Evolutionary conservation across 2,329 filamentous ascomycete genomes (phyloP), one percentile per base, ranked within the genome.

Genomic region (Verticillium tricorpus): DNA sequence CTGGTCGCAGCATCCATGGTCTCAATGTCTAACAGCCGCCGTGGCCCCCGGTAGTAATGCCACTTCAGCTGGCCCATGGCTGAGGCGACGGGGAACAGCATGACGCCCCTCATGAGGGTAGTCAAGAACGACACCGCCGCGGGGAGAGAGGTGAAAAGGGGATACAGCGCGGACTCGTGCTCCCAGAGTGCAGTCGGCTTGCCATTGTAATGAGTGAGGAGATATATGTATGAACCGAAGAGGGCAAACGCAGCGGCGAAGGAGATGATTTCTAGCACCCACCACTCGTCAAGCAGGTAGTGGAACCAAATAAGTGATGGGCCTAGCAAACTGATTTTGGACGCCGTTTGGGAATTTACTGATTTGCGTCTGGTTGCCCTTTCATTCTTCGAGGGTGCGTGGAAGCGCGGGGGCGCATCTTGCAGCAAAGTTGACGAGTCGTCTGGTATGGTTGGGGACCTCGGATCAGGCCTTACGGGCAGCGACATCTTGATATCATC

Each of bases 21-120:
- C 19, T 59, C 57, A 15, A 59, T 19, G 14, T 59, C 37, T 3
- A 52, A 6, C 28, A 59, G 37, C 28, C 37, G 35, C 15, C 37
- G 57, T 9, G 57, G 57, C 40, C 31, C 14, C 28, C 37, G 19
- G 34, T 32, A 28, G 28, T 35, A 50, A n/a, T 59, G 31, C 57
- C 57, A 59, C 31, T 59, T 59, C 7, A 39, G 40, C 28, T 59
- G 57, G 28, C 57, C 57, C 14, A 59, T 59, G n/a, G 57, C 57
- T 17, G 57, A 45, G 5, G 57, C 57, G 28, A 59, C 57, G 2
- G 57, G 57, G 6, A 50, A 50, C 2, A 45, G 31, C 35, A 59
- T 59, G 19, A 37, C 35, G 25, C 35, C 57, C 37, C 40, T 59
- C 57, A 59, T 59, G 1, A 59, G 15, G 37, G 57, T 59, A 12